Percentiles rank a stretch among this genome's conserved stretches.
Evolutionary conservation across 2,329 filamentous ascomycete genomes (phyloP).

Genomic region (Apiospora arundinis): DNA sequence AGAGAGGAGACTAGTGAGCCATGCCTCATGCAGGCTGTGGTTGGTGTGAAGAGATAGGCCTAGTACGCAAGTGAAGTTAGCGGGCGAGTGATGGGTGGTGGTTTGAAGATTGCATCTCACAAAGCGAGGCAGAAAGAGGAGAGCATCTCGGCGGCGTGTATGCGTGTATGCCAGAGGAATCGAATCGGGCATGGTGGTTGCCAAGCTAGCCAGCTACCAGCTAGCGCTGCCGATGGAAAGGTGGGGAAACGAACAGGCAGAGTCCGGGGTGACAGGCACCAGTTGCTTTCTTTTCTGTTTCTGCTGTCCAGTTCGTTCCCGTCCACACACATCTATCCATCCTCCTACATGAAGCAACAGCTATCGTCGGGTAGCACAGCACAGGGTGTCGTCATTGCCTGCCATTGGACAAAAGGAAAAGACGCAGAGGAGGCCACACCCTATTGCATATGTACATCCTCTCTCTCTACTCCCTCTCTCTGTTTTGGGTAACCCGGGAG

Average conservation of each 20-base stretch:
- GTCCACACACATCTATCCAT: not conserved
- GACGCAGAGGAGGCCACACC: not conserved
- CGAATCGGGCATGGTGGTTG: slow-evolving; percentile 15
- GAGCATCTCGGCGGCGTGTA: not conserved
- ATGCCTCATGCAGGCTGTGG: slow-evolving; percentile 6
- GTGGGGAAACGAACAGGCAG: slow-evolving; percentile 8
- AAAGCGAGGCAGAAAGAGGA: not conserved
- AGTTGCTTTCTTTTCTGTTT: slow-evolving; percentile 14
- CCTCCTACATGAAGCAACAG: not conserved
- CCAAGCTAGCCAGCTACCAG: not conserved
- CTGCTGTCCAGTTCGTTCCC: not conserved
- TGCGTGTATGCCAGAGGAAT: slow-evolving; percentile 14
- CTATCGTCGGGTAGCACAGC: slow-evolving; percentile 7
- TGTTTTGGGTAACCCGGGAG: slow-evolving; percentile 1
- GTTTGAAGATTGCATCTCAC: slow-evolving; percentile 16
- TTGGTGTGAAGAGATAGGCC: slow-evolving; percentile 18
- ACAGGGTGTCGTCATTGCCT: slow-evolving; percentile 13
- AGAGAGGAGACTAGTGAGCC: slow-evolving; percentile 10
- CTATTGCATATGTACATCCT: not conserved
- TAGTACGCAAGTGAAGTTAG: slow-evolving; percentile 9
- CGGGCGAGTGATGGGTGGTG: not conserved
- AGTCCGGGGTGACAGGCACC: slow-evolving; percentile 21
- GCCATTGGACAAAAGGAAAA: not conserved
- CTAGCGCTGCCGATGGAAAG: slow-evolving; percentile 18
- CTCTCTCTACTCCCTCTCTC: not conserved